Evolutionary conservation across 1,139 yeast species (phyloP).

Genomic region (Blastobotrys persicus): DNA sequence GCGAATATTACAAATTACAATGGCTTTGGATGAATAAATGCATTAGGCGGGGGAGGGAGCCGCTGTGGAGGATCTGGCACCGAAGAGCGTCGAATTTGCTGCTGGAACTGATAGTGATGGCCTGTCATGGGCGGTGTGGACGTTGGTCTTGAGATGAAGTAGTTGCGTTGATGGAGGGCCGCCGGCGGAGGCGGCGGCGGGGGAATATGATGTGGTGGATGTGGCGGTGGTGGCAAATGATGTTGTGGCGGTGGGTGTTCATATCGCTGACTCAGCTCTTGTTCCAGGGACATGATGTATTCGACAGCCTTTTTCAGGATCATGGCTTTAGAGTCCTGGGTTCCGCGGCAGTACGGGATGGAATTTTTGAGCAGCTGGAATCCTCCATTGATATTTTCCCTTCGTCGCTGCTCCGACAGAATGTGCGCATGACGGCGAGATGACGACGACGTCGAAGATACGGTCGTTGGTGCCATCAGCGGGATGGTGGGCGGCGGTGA

Average conservation of each 20-base stretch:
- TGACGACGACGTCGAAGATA: conserved; percentile 29
- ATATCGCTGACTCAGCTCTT: conserved; percentile 25
- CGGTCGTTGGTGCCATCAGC: conserved; percentile 34
- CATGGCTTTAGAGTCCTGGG: conserved; percentile 46
- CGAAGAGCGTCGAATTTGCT: conserved; percentile 6
- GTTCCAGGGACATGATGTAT: conserved; percentile 41
- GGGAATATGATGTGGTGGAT: conserved; percentile 19
- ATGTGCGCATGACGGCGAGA: conserved; percentile 41
- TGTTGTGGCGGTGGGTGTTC: conserved; percentile 12
- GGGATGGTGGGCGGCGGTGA: conserved; percentile 19
- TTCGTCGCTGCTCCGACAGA: conserved; percentile 45
- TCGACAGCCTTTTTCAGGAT: conserved; percentile 43
- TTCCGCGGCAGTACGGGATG: conserved; percentile 44
- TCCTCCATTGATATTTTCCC: conserved; percentile 47
- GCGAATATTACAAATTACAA: conserved; percentile 6
- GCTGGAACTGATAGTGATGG: conserved; percentile 10
- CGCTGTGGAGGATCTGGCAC: conserved; percentile 4
- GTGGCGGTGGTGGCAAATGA: conserved; percentile 11
- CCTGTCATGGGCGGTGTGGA: conserved; percentile 25
- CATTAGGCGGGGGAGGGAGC: conserved; percentile 5
- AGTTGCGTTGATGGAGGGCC: conserved; percentile 11
- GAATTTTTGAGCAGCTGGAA: conserved; percentile 40
- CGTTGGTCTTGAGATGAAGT: conserved; percentile 24
- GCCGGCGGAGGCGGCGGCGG: conserved; percentile 21
- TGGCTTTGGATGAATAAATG: conserved; percentile 7